Conservation (phyloP, 108 stramenopile genomes). For the Epipyxis sp. region DNA sequence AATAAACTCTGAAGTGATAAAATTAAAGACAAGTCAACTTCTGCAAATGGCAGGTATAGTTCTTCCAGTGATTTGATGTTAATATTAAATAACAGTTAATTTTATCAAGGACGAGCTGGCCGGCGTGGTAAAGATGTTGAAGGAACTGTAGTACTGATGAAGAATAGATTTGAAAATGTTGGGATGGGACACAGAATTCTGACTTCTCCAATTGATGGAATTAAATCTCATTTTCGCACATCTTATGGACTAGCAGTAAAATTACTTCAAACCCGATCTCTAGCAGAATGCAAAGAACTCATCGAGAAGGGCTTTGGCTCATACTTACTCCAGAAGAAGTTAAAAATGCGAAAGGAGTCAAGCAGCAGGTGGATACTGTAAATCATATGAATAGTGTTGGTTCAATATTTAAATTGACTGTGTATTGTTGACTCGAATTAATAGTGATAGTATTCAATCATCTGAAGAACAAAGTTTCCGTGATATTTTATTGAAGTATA, state of each 20-base stretch:
- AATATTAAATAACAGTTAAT: too few relatives aligned
- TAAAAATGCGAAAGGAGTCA: too few relatives aligned
- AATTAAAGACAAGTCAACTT: constrained; percentile 69
- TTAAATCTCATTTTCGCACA: constrained; percentile 70
- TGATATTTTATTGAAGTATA: too few relatives aligned
- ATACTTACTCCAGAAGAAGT: background rate
- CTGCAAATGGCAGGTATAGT: constrained; percentile 85
- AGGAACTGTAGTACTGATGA: constrained; percentile 69
- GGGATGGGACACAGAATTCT: constrained; percentile 59
- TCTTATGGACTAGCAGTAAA: constrained; percentile 72
- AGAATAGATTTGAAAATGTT: constrained; percentile 65
- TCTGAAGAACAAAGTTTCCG: too few relatives aligned
- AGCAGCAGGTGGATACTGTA: too few relatives aligned
- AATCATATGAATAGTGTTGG: too few relatives aligned
- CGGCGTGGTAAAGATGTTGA: constrained; percentile 64
- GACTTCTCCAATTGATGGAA: constrained; percentile 66
- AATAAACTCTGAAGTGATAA: constrained; percentile 58
- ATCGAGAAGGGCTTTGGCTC: background rate
- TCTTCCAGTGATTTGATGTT: too few relatives aligned
- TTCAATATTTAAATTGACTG: too few relatives aligned
- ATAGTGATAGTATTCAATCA: too few relatives aligned
- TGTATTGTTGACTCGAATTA: too few relatives aligned
- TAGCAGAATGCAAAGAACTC: background rate
- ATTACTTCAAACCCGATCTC: constrained; percentile 42
- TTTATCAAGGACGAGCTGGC: too few relatives aligned